Conservation (phyloP, 1,284 basidiomycete genomes). For the Tremellales sp. region DNA sequence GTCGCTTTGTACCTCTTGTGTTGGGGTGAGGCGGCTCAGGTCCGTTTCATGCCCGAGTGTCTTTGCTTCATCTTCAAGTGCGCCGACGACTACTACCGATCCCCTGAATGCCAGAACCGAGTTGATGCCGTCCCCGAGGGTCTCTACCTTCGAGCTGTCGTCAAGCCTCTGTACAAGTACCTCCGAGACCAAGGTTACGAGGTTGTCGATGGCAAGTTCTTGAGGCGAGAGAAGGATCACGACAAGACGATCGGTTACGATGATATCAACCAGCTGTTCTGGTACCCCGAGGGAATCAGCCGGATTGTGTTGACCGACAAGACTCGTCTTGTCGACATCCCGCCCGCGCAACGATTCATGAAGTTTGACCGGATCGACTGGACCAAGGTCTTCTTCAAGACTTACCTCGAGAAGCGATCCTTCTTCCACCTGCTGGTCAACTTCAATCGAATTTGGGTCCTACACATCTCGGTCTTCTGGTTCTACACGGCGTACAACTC, state of each 20-base stretch:
- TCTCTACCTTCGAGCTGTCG: conserved; percentile 81
- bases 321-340: conserved; percentile 82
- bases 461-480: conserved; percentile 87
- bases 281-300: conserved; percentile 98
- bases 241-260: conserved; percentile 97
- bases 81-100: conserved; percentile 98
- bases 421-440: conserved; percentile 92
- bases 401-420: conserved; percentile 91
- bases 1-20: conserved; percentile 92
- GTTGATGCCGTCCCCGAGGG: conserved; percentile 94
- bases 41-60: conserved; percentile 96
- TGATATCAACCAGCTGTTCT: conserved; percentile 98
- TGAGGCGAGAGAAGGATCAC: conserved; percentile 88
- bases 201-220: conserved; percentile 91
- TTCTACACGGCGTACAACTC: conserved; percentile 94
- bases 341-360: conserved; percentile 87
- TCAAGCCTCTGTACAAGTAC: conserved; percentile 96
- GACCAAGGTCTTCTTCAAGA: conserved; percentile 94
- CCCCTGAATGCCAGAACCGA: conserved; percentile 94
- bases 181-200: conserved; percentile 98
- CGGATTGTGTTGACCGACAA: conserved; percentile 85
- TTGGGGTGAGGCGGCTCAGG: conserved; percentile 98
- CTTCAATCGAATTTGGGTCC: conserved; percentile 96
- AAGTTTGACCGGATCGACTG: conserved; percentile 92
- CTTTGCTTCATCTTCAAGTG: conserved; percentile 99